Conservation (phyloP, 495 filamentous ascomycete species). For the Darksidea phi region DNA sequence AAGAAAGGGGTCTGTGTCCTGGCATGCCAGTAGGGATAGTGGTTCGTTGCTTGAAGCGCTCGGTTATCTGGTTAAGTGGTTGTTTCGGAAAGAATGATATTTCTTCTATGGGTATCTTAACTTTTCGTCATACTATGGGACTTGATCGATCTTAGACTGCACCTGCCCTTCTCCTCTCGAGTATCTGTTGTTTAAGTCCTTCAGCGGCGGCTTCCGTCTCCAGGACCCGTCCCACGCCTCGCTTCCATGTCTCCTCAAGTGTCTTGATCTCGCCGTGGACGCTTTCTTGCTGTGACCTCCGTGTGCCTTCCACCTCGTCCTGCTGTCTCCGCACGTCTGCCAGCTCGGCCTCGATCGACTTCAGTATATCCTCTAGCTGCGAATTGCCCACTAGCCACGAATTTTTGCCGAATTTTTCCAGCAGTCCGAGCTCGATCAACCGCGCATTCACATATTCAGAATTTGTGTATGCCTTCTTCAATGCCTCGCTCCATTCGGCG, state of each 20-base stretch:
- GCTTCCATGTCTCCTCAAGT: slow-evolving; percentile 65
- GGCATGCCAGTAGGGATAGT: too few relatives aligned
- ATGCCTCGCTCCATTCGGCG: slow-evolving; percentile 37
- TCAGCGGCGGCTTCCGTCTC: slow-evolving; percentile 72
- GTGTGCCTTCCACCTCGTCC: slow-evolving; percentile 67
- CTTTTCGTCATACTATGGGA: too few relatives aligned
- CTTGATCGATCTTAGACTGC: slow-evolving; percentile 15
- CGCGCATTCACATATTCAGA: slow-evolving; percentile 66
- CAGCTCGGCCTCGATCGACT: slow-evolving; percentile 73
- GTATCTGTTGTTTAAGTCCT: slow-evolving; percentile 60
- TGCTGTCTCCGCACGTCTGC: slow-evolving; percentile 61
- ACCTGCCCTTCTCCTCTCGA: slow-evolving; percentile 53
- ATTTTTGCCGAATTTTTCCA: slow-evolving; percentile 82
- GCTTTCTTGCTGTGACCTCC: slow-evolving; percentile 68
- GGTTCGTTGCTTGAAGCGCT: too few relatives aligned
- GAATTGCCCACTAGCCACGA: slow-evolving; percentile 85
- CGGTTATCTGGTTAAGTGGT: too few relatives aligned
- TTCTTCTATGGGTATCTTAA: too few relatives aligned
- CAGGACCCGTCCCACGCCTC: slow-evolving; percentile 50
- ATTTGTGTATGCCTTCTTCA: slow-evolving; percentile 58
- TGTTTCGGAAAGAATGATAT: too few relatives aligned
- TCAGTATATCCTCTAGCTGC: slow-evolving; percentile 70
- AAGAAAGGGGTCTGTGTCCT: too few relatives aligned
- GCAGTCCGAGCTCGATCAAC: slow-evolving; percentile 66
- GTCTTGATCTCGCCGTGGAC: slow-evolving; percentile 64